These are phyloP conservation scores for Symbiodinium natans DNA, from an alignment of 73 alveolate genomes.

Conservation along the genomic window DNA sequence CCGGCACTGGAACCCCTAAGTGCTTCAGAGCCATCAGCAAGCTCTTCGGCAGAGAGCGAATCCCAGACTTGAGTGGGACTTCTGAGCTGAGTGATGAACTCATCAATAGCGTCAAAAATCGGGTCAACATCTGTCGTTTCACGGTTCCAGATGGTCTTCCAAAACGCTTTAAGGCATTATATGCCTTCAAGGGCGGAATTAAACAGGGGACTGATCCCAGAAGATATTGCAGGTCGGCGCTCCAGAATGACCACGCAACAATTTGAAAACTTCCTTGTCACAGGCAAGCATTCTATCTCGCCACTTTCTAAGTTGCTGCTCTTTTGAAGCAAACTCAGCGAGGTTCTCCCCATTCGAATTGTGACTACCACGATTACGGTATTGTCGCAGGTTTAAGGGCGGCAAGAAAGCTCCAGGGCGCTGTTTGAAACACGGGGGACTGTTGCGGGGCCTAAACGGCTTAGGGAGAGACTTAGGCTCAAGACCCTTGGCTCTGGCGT, in stretches of 20 bases:
- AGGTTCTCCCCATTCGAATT: too few species aligned
- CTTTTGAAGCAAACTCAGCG: background rate
- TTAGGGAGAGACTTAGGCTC: background rate
- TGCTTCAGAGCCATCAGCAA: background rate
- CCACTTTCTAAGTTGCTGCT: background rate
- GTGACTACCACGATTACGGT: background rate
- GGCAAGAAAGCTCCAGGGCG: background rate
- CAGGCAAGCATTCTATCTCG: background rate
- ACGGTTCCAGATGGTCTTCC: background rate
- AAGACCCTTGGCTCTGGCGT: background rate
- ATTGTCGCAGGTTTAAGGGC: background rate
- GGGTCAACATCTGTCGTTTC: background rate
- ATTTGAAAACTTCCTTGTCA: background rate
- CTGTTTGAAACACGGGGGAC: background rate
- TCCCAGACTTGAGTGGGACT: background rate
- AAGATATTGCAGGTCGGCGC: background rate
- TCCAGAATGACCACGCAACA: background rate
- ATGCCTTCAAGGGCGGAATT: background rate
- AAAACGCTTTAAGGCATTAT: background rate
- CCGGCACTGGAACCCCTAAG: background rate
- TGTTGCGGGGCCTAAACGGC: background rate
- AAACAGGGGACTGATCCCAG: background rate
- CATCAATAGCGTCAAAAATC: background rate
- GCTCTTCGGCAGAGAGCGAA: background rate
- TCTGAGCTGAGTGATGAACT: too few species aligned